Evolutionary conservation across 2,329 filamentous ascomycete genomes (phyloP).

Genomic region (Penicillium sp.): DNA sequence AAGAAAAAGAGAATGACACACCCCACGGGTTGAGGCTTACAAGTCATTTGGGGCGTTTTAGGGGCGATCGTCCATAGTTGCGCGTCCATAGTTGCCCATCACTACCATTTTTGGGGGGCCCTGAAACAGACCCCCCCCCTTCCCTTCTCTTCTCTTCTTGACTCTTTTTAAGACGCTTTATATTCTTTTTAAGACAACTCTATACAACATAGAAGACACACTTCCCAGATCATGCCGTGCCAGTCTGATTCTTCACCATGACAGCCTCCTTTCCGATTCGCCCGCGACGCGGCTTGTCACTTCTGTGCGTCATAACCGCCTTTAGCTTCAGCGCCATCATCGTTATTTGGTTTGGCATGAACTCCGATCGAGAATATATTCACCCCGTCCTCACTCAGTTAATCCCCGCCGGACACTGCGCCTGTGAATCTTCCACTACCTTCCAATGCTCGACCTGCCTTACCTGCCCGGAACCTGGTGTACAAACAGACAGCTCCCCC

Average conservation of each 20-base stretch:
- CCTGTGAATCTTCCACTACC: slow-evolving; percentile 38
- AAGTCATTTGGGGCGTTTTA: not conserved
- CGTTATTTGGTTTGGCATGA: slow-evolving; percentile 35
- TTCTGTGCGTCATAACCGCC: slow-evolving; percentile 21
- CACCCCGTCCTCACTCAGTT: slow-evolving; percentile 38
- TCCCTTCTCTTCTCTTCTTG: not conserved
- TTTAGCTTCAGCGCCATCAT: slow-evolving; percentile 20
- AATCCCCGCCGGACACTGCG: slow-evolving; percentile 40
- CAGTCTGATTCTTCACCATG: slow-evolving; percentile 14
- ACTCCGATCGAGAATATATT: slow-evolving; percentile 37
- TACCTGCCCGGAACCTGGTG: slow-evolving; percentile 21
- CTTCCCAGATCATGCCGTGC: slow-evolving; percentile 3
- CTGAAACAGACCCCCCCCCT: too few species aligned
- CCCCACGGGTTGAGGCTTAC: not conserved
- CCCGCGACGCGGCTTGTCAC: slow-evolving; percentile 21
- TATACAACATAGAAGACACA: too few species aligned
- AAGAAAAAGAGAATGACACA: not conserved
- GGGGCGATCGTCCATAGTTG: not conserved
- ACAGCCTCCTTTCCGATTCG: slow-evolving; percentile 20
- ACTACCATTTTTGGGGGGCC: not conserved
- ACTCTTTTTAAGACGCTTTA: not conserved
- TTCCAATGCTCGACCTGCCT: slow-evolving; percentile 40
- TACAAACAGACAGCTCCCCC: slow-evolving; percentile 12
- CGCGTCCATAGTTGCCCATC: not conserved
- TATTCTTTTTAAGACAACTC: too few species aligned